Percentiles rank a stretch among this genome's conserved stretches.
phyloP scores from a whole-genome alignment of 768 basidiomycete species.

The Symmetrospora coprosmae region DNA sequence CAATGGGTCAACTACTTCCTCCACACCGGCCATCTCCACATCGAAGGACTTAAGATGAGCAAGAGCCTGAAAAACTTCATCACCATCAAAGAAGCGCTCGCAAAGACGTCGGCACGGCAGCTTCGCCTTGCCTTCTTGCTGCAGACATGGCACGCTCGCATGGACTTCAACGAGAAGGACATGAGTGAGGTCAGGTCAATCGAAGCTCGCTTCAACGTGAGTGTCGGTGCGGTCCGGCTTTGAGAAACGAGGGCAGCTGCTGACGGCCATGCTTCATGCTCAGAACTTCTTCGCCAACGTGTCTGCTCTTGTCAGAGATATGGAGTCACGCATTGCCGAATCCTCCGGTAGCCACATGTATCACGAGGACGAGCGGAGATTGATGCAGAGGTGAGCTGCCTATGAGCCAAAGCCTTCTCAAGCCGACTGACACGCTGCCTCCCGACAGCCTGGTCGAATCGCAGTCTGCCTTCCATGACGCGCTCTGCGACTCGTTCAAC shows the following conservation, averaged over 20 bases:
- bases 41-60: constrained; percentile 97
- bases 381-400: constrained; percentile 49
- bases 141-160: constrained; percentile 78
- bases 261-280: neutral
- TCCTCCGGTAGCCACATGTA: constrained; percentile 40
- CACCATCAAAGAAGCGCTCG: constrained; percentile 78
- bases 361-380: constrained; percentile 48
- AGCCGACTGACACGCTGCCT: neutral
- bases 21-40: constrained; percentile 95
- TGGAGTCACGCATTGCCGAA: constrained; percentile 29
- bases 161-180: constrained; percentile 82
- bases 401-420: neutral
- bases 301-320: constrained; percentile 61
- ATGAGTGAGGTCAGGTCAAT: constrained; percentile 72
- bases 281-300: constrained; percentile 88
- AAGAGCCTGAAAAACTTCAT: constrained; percentile 99
- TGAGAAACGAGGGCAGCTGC: neutral
- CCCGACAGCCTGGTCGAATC: constrained; percentile 52
- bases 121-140: constrained; percentile 79
- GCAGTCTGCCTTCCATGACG: constrained; percentile 63
- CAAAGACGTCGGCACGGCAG: constrained; percentile 69
- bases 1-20: constrained; percentile 99
- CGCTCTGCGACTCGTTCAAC: constrained; percentile 94
- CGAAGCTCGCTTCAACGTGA: constrained; percentile 71
- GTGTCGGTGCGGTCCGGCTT: neutral